phyloP scores from a whole-genome alignment of 2,329 filamentous ascomycete genomes.

The Aspergillus fijiensis region DNA sequence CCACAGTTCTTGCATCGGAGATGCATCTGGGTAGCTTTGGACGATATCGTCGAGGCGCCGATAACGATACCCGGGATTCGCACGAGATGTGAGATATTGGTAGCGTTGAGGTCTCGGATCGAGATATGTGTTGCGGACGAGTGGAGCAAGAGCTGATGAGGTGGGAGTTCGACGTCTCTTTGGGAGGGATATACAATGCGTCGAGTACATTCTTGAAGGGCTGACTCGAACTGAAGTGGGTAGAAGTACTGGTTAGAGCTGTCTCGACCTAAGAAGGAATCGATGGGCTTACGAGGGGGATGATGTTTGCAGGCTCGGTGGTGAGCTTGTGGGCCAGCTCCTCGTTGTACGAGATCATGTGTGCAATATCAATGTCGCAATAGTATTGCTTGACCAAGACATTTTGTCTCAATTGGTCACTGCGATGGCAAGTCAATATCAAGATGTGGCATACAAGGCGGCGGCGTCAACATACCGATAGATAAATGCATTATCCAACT shows the following conservation, averaged over 20 bases:
- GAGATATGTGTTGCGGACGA: slow-evolving; percentile 87
- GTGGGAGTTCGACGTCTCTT: slow-evolving; percentile 68
- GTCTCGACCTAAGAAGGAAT: neutral
- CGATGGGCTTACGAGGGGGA: slow-evolving; percentile 70
- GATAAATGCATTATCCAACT: slow-evolving; percentile 89
- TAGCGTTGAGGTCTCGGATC: slow-evolving; percentile 89
- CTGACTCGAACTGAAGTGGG: slow-evolving; percentile 73
- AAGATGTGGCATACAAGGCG: slow-evolving; percentile 4
- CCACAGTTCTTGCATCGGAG: slow-evolving; percentile 88
- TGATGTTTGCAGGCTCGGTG: slow-evolving; percentile 86
- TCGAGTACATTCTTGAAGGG: slow-evolving; percentile 86
- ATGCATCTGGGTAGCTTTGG: slow-evolving; percentile 83
- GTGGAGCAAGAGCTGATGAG: slow-evolving; percentile 93
- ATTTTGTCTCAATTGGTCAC: slow-evolving; percentile 94
- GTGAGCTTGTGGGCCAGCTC: slow-evolving; percentile 87
- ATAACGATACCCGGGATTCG: slow-evolving; percentile 97
- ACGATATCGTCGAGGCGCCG: slow-evolving; percentile 92
- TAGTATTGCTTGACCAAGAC: slow-evolving; percentile 91
- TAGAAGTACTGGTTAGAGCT: neutral
- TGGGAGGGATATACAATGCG: slow-evolving; percentile 85
- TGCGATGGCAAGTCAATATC: slow-evolving; percentile 36
- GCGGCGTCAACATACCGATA: slow-evolving; percentile 64
- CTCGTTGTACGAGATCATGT: slow-evolving; percentile 94
- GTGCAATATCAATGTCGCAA: slow-evolving; percentile 93
- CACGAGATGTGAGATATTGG: slow-evolving; percentile 90